Evolutionary conservation across 139 green algal genomes (phyloP).

Genomic region (Limnomonas spitsbergensis): DNA sequence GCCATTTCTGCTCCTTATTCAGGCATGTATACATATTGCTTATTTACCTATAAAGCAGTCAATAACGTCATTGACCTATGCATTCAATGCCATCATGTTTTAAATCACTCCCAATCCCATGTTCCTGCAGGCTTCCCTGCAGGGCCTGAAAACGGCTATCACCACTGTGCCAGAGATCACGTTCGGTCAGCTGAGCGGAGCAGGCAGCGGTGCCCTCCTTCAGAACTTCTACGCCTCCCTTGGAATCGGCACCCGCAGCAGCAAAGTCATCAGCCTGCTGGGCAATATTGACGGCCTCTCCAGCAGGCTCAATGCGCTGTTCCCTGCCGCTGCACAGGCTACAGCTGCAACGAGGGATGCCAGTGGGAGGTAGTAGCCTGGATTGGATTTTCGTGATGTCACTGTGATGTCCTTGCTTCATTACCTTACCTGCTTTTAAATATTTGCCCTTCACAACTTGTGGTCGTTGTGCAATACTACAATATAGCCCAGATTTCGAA

Average conservation of each 20-base stretch:
- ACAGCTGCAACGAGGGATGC: too few relatives aligned
- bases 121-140: not conserved
- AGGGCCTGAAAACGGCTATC: not conserved
- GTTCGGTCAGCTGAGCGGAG: not conserved
- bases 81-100: not conserved
- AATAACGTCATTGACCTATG: too few relatives aligned
- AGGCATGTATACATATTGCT: not conserved
- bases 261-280: constrained; percentile 2
- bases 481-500: too few relatives aligned
- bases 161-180: not conserved
- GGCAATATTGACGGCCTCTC: not conserved
- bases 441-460: too few relatives aligned
- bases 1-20: not conserved
- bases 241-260: not conserved
- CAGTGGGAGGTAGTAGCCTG: too few relatives aligned
- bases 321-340: too few relatives aligned
- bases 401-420: too few relatives aligned
- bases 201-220: not conserved
- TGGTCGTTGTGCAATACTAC: too few relatives aligned
- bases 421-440: too few relatives aligned
- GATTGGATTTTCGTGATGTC: too few relatives aligned
- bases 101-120: not conserved
- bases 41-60: not conserved
- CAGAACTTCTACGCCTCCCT: constrained; percentile 11
- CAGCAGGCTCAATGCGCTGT: not conserved